Percentiles rank a stretch among this genome's conserved stretches.
Conservation (phyloP, 148 eudicot genomes). For the Dianthus caryophyllus region DNA sequence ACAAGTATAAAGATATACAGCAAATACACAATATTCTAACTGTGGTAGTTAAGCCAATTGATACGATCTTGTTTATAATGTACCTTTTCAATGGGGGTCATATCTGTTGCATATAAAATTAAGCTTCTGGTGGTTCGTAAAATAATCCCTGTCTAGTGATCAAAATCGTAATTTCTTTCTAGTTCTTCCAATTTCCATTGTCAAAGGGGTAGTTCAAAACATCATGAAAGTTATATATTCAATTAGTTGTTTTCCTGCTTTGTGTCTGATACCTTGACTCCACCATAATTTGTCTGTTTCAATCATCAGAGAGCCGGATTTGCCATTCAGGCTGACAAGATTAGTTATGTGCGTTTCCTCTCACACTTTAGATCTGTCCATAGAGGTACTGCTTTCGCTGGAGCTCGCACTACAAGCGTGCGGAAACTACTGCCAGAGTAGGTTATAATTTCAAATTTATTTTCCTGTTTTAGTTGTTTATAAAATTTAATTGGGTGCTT, state of each 20-base stretch:
- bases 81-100: no score
- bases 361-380: constrained; percentile 94
- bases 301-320: constrained; percentile 76
- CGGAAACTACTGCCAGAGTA: constrained; percentile 98
- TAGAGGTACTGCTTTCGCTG: constrained; percentile 90
- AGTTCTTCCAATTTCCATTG: not conserved
- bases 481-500: not conserved
- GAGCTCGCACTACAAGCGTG: constrained; percentile 94
- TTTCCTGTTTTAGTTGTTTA: not conserved
- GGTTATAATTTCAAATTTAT: constrained; percentile 17
- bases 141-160: no score
- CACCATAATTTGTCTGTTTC: constrained; percentile 5
- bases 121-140: no score
- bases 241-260: not conserved
- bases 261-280: not conserved
- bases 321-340: constrained; percentile 82
- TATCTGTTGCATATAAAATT: no score
- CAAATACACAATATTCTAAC: no score
- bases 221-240: not conserved
- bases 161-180: no score
- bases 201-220: not conserved
- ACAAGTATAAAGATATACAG: no score
- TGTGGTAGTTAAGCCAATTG: no score
- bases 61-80: no score
- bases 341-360: constrained; percentile 76